Evolutionary conservation across 2,329 filamentous ascomycete species (phyloP), one percentile per base, ranked within the genome.

Genomic region (Pseudodiploospora longispora): DNA sequence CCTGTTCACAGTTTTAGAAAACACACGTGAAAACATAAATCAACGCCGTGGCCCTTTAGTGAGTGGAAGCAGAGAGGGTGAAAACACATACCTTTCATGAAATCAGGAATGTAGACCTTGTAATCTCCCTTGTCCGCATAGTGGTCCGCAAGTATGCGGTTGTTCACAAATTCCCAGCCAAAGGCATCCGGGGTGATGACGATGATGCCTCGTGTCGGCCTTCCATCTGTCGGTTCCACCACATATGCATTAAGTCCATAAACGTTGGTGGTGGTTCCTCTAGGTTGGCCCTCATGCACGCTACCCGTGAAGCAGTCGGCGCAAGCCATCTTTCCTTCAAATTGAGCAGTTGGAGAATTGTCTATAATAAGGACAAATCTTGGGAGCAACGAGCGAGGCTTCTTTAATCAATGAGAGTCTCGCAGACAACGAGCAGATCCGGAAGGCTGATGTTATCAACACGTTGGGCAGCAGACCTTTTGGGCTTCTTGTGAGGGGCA

Each of bases 151-250:
- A 80, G 56, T 5, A 78, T 57, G 33, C 71, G 65, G 41, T 67
- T 69, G 57, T 80, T 80, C 27, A 68, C 58, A 49, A 79, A 71
- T 3, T 66, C 62, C 68, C 74, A 75, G 10, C 76, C 76, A 51
- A 79, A 78, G 0, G 69, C 69, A 53, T 80, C 76, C 0, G 75
- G 66, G 30, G 80, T 64, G 40, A 78, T 64, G 36, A 79, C 69
- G 7, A 80, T 59, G 46, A 76, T 68, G 8, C 65, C 75, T 33
- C 68, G 69, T n/a, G 62, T 36, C 1, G 44, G 6, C 7, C 36
- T 41, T 2, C 64, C 60, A n/a, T 53, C 44, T 0, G 57, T 29
- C 0, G 66, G 65, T 36, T 58, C 64, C 6, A 66, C 60, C 10
- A 76, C 59, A 47, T 79, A 80, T 2, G 68, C 64, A 32, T 69